Evolutionary conservation across 2,329 filamentous ascomycete genomes (phyloP).

Genomic region (Fusarium xyrophilum): DNA sequence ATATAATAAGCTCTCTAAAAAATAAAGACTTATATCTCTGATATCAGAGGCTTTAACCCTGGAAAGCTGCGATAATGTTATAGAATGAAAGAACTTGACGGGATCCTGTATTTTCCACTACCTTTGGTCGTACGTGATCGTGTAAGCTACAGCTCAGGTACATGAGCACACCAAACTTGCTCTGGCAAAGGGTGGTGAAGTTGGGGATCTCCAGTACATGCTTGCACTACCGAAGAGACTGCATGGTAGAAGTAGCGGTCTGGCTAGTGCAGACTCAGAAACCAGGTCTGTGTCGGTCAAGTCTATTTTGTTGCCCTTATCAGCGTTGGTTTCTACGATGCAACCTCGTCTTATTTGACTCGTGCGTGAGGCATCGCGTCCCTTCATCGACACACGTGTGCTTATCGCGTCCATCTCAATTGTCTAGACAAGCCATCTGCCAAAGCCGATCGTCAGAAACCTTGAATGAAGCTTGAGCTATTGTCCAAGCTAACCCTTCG

Average conservation of each 20-base stretch:
- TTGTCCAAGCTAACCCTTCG: constrained; percentile 18
- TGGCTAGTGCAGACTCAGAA: background rate
- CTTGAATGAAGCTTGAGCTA: background rate
- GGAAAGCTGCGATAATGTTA: too few relatives aligned
- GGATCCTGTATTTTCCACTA: constrained; percentile 2
- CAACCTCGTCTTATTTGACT: background rate
- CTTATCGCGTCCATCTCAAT: background rate
- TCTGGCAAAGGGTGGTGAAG: fast-evolving
- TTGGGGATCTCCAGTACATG: background rate
- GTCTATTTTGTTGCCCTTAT: background rate
- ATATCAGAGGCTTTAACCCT: too few relatives aligned
- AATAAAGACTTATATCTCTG: too few relatives aligned
- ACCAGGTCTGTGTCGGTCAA: background rate
- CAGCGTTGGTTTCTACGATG: background rate
- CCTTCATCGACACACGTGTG: constrained; percentile 12
- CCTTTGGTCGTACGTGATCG: background rate
- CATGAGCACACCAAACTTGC: fast-evolving
- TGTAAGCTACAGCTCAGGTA: fast-evolving
- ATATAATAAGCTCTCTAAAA: too few relatives aligned
- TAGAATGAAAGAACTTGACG: too few relatives aligned
- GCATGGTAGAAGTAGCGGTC: background rate
- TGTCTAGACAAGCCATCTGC: background rate
- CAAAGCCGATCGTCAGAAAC: background rate
- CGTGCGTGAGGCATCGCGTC: background rate
- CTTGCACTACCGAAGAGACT: background rate